phyloP scores from a whole-genome alignment of 148 eudicot genomes.

The Rhododendron griersonianum region DNA sequence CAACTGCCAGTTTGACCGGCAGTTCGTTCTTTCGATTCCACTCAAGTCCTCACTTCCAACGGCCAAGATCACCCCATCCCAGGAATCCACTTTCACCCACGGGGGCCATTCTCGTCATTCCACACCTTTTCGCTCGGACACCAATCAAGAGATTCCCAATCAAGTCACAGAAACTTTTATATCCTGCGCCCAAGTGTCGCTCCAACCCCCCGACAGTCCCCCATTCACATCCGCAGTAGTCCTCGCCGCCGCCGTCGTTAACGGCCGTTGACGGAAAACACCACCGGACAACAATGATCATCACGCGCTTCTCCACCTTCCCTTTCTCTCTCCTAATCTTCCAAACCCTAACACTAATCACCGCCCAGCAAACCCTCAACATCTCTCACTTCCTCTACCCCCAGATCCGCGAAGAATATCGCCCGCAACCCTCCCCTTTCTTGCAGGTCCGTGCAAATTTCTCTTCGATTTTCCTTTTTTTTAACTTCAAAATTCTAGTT shows the following conservation, averaged over 20 bases:
- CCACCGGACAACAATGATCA: neutral
- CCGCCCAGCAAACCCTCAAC: conserved; percentile 21
- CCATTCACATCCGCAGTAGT: neutral
- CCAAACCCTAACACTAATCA: conserved; percentile 10
- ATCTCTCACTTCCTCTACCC: conserved; percentile 42
- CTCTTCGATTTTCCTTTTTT: too few species aligned
- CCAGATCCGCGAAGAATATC: conserved; percentile 14
- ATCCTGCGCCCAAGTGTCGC: neutral
- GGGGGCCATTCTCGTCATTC: neutral
- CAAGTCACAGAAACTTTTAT: neutral
- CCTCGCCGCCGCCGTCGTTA: neutral
- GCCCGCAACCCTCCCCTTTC: conserved; percentile 27
- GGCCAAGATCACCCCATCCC: neutral
- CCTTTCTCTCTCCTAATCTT: conserved; percentile 10
- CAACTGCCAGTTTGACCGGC: neutral
- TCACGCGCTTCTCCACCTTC: neutral
- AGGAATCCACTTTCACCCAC: neutral
- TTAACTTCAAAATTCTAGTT: neutral
- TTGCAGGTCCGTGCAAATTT: conserved; percentile 19
- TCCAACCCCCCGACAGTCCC: neutral
- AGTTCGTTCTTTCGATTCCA: neutral
- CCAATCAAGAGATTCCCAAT: neutral
- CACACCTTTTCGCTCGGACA: neutral
- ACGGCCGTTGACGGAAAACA: conserved; percentile 1
- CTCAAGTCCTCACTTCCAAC: neutral